Percentiles rank a stretch among this genome's conserved stretches.
Evolutionary conservation across 495 filamentous ascomycete species (phyloP).

Genomic region (Penicillium tannophilum): DNA sequence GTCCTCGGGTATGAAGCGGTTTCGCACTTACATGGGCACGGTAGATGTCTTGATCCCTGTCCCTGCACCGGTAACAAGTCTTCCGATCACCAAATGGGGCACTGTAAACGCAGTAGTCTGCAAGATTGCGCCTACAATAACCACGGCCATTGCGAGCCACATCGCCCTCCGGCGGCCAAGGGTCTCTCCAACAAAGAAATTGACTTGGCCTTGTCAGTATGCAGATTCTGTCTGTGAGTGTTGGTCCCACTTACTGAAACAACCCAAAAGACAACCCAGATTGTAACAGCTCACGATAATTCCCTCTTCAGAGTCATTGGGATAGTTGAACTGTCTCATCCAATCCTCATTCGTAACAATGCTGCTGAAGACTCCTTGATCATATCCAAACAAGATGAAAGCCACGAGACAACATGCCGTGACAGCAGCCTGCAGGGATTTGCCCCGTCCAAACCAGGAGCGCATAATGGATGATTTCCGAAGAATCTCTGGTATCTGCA

Average conservation of each 20-base stretch:
- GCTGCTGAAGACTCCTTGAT: slow-evolving; percentile 57
- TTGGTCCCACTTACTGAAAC: slow-evolving; percentile 28
- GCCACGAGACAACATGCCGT: slow-evolving; percentile 18
- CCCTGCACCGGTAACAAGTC: slow-evolving; percentile 52
- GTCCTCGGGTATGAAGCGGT: background rate
- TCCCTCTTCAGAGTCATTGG: slow-evolving; percentile 43
- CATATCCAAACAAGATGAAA: slow-evolving; percentile 44
- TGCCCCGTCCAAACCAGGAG: slow-evolving; percentile 21
- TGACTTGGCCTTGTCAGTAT: slow-evolving; percentile 19
- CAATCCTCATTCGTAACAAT: slow-evolving; percentile 52
- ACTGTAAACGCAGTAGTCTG: slow-evolving; percentile 46
- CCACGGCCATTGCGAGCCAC: slow-evolving; percentile 39
- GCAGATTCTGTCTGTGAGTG: background rate
- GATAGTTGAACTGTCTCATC: slow-evolving; percentile 45
- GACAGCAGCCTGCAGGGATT: slow-evolving; percentile 17
- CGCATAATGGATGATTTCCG: slow-evolving; percentile 12
- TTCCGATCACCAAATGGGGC: slow-evolving; percentile 50
- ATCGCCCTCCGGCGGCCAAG: slow-evolving; percentile 50
- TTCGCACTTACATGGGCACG: slow-evolving; percentile 42
- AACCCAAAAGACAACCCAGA: slow-evolving; percentile 51
- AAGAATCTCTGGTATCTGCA: background rate
- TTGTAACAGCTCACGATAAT: slow-evolving; percentile 56
- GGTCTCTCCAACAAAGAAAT: slow-evolving; percentile 49
- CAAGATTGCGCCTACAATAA: slow-evolving; percentile 47
- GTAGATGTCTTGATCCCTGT: slow-evolving; percentile 53